Evolutionary conservation across 176 grass and related monocot species (phyloP).

Genomic region (Zea luxurians): DNA sequence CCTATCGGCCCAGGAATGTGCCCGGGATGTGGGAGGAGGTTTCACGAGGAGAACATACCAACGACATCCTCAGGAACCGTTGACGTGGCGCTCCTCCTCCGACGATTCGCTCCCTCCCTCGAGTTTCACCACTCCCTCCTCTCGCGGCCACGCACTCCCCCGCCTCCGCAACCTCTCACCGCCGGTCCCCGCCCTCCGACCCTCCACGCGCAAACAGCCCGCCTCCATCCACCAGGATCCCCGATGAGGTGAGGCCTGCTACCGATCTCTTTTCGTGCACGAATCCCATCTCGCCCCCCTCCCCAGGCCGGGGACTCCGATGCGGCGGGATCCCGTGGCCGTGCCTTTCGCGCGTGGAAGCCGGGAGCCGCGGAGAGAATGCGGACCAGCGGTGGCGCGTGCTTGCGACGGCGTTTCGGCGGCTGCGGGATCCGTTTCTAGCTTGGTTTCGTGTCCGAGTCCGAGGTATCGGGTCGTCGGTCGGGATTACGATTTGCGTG

Average conservation of each 20-base stretch:
- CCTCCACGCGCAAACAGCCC: background rate
- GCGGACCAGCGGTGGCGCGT: background rate
- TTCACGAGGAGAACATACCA: slow-evolving; percentile 10
- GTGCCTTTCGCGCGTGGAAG: background rate
- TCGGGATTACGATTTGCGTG: background rate
- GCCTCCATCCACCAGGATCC: background rate
- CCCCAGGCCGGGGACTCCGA: background rate
- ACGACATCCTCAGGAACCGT: slow-evolving; percentile 20
- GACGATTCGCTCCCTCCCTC: background rate
- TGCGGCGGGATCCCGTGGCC: background rate
- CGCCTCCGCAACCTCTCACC: background rate
- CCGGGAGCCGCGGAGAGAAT: background rate
- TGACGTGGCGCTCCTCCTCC: background rate
- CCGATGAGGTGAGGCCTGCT: slow-evolving; percentile 1
- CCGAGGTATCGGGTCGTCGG: background rate
- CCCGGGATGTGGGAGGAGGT: slow-evolving; percentile 6
- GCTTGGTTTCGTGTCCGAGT: background rate
- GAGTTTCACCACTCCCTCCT: background rate
- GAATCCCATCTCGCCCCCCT: background rate
- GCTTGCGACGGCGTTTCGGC: background rate
- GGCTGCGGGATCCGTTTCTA: slow-evolving; percentile 1
- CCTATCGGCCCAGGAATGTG: background rate
- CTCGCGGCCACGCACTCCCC: slow-evolving; percentile 1
- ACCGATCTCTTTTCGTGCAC: background rate
- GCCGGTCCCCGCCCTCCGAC: background rate